Percentiles rank a stretch among this genome's conserved stretches.
Conservation (phyloP, 805 yeast genomes). For the Ogataea pignaliae region DNA sequence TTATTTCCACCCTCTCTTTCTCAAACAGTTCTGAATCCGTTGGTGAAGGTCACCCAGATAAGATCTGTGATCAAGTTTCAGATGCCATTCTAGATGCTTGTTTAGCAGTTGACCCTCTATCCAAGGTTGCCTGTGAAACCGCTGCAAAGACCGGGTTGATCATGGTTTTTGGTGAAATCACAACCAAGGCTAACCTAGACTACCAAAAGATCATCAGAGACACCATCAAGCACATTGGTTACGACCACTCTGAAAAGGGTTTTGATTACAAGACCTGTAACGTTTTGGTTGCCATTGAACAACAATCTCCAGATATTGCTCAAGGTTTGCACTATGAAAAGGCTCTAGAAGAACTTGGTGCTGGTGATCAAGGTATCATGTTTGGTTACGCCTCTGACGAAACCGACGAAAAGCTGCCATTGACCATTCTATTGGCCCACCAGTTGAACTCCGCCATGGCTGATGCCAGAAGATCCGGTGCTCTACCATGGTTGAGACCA, state of each 20-base stretch:
- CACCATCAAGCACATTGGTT: slow-evolving; percentile 97
- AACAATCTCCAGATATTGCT: slow-evolving; percentile 98
- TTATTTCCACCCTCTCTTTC: slow-evolving; percentile 33
- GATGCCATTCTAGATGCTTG: slow-evolving; percentile 99
- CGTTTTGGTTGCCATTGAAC: slow-evolving; percentile 98
- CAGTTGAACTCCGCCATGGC: slow-evolving; percentile 96
- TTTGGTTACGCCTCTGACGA: slow-evolving; percentile 99
- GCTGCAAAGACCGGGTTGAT: slow-evolving; percentile 99
- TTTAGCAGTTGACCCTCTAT: slow-evolving; percentile 89
- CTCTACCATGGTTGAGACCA: slow-evolving; percentile 96
- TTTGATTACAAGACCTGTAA: slow-evolving; percentile 99
- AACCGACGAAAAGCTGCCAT: slow-evolving; percentile 95
- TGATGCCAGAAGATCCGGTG: slow-evolving; percentile 93
- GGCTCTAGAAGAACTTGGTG: slow-evolving; percentile 96
- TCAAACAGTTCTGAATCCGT: slow-evolving; percentile 83
- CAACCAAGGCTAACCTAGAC: slow-evolving; percentile 93
- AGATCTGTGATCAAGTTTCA: slow-evolving; percentile 97
- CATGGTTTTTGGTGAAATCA: slow-evolving; percentile 98
- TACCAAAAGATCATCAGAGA: slow-evolving; percentile 97
- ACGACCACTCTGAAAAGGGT: slow-evolving; percentile 93
- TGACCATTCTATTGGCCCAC: slow-evolving; percentile 91
- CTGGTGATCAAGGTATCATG: slow-evolving; percentile 99
- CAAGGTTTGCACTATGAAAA: slow-evolving; percentile 98
- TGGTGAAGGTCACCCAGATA: slow-evolving; percentile 94
- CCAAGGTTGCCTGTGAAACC: slow-evolving; percentile 99